These are phyloP conservation scores for Paecilomyces formosus DNA, from an alignment of 2,329 filamentous ascomycete species.

Conservation along the genomic window DNA sequence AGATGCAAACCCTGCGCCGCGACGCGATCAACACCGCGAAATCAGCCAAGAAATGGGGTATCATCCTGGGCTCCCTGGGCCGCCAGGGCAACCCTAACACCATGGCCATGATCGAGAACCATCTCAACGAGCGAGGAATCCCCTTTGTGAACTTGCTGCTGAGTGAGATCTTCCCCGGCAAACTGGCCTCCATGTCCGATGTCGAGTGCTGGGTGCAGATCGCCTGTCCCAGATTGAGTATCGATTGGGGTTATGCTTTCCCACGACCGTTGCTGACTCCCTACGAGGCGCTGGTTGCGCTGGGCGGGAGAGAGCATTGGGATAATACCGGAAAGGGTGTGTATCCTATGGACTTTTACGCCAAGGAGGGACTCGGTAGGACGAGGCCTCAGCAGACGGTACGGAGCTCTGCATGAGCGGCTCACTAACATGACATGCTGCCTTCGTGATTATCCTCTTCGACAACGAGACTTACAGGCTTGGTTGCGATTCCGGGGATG, in stretches of 20 bases:
- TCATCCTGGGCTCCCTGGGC: constrained; percentile 87
- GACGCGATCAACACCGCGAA: constrained; percentile 70
- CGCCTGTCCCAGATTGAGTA: constrained; percentile 90
- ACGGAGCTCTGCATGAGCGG: neutral
- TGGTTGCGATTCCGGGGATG: neutral
- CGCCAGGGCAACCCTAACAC: constrained; percentile 95
- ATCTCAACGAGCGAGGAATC: constrained; percentile 63
- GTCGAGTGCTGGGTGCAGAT: constrained; percentile 99
- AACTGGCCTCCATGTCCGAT: constrained; percentile 85
- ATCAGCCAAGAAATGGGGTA: constrained; percentile 78
- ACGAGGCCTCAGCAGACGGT: constrained; percentile 46
- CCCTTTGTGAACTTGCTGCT: constrained; percentile 79
- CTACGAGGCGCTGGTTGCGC: constrained; percentile 87
- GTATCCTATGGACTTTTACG: constrained; percentile 99
- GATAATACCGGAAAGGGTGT: constrained; percentile 52
- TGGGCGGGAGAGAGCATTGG: constrained; percentile 73
- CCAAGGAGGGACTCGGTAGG: constrained; percentile 79
- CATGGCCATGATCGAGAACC: constrained; percentile 74
- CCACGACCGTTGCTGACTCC: constrained; percentile 80
- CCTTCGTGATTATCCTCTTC: neutral
- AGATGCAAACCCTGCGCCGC: constrained; percentile 75
- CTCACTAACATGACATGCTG: neutral
- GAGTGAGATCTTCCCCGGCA: constrained; percentile 94
- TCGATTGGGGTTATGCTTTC: constrained; percentile 98
- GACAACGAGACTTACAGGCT: neutral